Base-by-base conservation (phyloP, 371 early-diverging fungal species). In the Mucor indicus region DNA sequence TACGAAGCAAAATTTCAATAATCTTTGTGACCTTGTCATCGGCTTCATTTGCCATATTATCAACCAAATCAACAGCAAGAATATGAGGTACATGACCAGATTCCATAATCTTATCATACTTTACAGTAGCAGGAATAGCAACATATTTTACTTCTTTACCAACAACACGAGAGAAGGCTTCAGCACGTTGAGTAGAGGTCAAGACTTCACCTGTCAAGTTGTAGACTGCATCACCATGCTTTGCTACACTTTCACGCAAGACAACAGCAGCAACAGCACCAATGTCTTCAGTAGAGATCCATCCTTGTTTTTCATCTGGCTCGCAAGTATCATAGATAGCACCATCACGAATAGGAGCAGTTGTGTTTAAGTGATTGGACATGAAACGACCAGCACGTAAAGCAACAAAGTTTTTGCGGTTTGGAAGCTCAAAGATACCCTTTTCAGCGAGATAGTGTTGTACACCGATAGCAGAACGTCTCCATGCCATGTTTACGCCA, bases 371-470 rank as follows among this genome's bases (percentile, higher is more conserved):
- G 3, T 43, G 12, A 29, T 70, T 70, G 9, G 64, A 49, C 57
- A 65, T 61, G 54, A 72, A 72, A 1, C 44, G 39, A 31, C 45
- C 46, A 2, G 72, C 69, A n/a, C 72, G 60, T 3, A 72, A 50
- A 0, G 69, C 32, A 1, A 72, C 64, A 30, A 49, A 51, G 2
- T 20, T 3, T 12, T 54, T 60, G 12, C 63, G 51, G n/a, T 60
- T 46, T 1, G 62, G 60, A 4, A 60, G 31, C 4, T 47, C 50
- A 41, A 39, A 50, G n/a, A 70, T 63, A 1, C 35, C 50, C 24
- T 62, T 49, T 39, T 71, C 72, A 20, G 50, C 47, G 11, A 38
- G 22, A 17, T 49, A 50, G 38, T 71, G 72, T 1, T 23, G 9
- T 1, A 35, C 9, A 0, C 55, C 52, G 22, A 62, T 46, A 17